A percentile compares a stretch with the other conserved stretches of the same genome.
Evolutionary conservation across 2,329 filamentous ascomycete species (phyloP).

Genomic region (Microdochium nivale): DNA sequence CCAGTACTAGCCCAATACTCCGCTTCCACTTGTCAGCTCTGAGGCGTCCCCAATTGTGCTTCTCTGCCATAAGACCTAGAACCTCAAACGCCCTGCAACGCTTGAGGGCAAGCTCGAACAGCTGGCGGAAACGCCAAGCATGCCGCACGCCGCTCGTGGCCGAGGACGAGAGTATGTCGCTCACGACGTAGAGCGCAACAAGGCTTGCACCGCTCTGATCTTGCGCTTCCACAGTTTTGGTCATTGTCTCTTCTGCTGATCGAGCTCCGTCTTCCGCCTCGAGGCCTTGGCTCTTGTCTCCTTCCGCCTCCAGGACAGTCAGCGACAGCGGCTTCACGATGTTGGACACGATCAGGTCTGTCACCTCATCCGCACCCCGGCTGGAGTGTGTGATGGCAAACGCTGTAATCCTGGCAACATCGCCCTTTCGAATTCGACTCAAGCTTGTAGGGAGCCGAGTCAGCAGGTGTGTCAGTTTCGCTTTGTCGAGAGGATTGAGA

Average conservation of each 20-base stretch:
- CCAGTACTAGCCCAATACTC: constrained; percentile 60
- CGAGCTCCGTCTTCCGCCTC: constrained; percentile 27
- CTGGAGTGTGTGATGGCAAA: constrained; percentile 87
- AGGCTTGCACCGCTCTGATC: constrained; percentile 69
- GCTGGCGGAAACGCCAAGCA: constrained; percentile 76
- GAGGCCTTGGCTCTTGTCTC: constrained; percentile 27
- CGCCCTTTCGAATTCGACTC: constrained; percentile 68
- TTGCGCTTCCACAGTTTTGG: constrained; percentile 28
- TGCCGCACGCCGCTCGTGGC: constrained; percentile 72
- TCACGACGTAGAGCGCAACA: constrained; percentile 69
- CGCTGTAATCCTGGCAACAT: constrained; percentile 75
- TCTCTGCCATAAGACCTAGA: constrained; percentile 65
- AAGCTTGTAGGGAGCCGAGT: constrained; percentile 70
- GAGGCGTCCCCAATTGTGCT: constrained; percentile 69
- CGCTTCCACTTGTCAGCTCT: constrained; percentile 80
- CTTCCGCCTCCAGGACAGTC: constrained; percentile 59
- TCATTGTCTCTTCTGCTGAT: constrained; percentile 2
- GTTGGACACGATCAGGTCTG: constrained; percentile 80
- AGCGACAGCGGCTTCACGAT: constrained; percentile 68
- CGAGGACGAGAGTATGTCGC: constrained; percentile 70
- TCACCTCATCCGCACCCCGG: constrained; percentile 79
- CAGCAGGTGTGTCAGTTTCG: constrained; percentile 77
- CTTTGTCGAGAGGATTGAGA: constrained; percentile 74
- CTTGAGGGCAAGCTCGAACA: constrained; percentile 67
- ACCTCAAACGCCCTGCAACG: constrained; percentile 61